These are phyloP conservation scores for Chrysanthemum lavandulifolium DNA, from an alignment of 129 eudicot genomes.

Conservation along the genomic window DNA sequence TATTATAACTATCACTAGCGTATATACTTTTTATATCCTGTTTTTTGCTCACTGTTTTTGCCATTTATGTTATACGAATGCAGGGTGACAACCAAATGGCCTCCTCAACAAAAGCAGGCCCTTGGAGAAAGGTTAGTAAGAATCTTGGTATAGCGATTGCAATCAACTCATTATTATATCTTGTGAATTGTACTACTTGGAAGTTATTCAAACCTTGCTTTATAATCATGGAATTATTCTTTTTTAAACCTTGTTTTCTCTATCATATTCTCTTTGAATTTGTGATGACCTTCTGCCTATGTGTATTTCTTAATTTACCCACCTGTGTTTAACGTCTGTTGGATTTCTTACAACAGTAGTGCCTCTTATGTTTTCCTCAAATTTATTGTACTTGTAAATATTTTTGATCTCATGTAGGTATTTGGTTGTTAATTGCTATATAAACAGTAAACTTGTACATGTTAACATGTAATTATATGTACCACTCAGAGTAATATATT, in stretches of 20 bases:
- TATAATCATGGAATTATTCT: neutral
- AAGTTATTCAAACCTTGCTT: neutral
- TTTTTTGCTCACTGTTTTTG: slow-evolving; percentile 1
- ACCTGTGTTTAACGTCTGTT: no score
- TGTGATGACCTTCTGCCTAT: no score
- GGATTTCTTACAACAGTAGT: no score
- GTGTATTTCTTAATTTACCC: no score
- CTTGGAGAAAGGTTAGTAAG: slow-evolving; percentile 90
- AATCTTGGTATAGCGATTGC: slow-evolving; percentile 12
- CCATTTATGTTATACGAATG: slow-evolving; percentile 19
- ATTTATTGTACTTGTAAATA: no score
- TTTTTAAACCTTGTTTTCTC: neutral
- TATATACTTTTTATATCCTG: neutral
- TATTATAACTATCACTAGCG: neutral
- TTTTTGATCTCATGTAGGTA: neutral
- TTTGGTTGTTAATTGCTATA: neutral
- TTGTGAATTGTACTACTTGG: neutral
- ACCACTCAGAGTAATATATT: slow-evolving; percentile 11
- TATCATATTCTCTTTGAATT: no score
- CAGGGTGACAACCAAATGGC: slow-evolving; percentile 75
- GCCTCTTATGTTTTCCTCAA: no score
- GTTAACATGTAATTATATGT: neutral
- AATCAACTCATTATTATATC: neutral
- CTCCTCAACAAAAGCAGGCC: slow-evolving; percentile 74
- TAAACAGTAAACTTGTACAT: neutral